These are phyloP conservation scores for Metarhizium brunneum DNA, from an alignment of 2,329 filamentous ascomycete species.

Conservation along the genomic window DNA sequence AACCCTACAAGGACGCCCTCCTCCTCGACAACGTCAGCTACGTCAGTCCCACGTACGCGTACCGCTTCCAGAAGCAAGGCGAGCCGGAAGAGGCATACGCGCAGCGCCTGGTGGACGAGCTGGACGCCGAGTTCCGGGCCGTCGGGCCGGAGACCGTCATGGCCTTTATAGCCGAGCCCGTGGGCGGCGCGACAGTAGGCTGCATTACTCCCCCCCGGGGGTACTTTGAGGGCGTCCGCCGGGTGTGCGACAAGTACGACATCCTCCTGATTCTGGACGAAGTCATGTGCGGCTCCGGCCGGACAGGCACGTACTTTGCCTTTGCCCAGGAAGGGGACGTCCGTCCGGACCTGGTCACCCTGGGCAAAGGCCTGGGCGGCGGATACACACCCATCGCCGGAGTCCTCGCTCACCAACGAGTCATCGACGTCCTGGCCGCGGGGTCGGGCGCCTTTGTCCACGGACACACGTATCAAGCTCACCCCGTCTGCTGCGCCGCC, in stretches of 20 bases:
- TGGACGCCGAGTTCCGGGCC: slow-evolving; percentile 57
- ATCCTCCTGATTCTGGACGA: slow-evolving; percentile 73
- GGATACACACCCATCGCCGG: slow-evolving; percentile 55
- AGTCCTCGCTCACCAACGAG: slow-evolving; percentile 42
- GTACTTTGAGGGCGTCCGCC: slow-evolving; percentile 60
- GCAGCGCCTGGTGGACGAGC: slow-evolving; percentile 47
- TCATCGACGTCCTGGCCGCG: slow-evolving; percentile 34
- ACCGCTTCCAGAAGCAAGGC: slow-evolving; percentile 40
- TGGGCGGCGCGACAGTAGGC: slow-evolving; percentile 59
- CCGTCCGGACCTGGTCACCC: slow-evolving; percentile 52
- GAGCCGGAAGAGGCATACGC: slow-evolving; percentile 55
- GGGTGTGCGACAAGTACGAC: slow-evolving; percentile 61
- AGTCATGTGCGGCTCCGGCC: slow-evolving; percentile 60
- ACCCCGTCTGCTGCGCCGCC: slow-evolving; percentile 49
- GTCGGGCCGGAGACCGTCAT: slow-evolving; percentile 58
- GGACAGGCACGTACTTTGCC: slow-evolving; percentile 49
- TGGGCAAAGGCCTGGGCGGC: slow-evolving; percentile 58
- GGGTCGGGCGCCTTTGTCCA: slow-evolving; percentile 33
- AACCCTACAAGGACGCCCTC: slow-evolving; percentile 41
- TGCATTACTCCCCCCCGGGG: slow-evolving; percentile 57
- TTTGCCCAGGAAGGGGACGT: slow-evolving; percentile 49
- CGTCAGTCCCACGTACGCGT: slow-evolving; percentile 59
- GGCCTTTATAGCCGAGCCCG: slow-evolving; percentile 64
- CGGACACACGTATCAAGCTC: slow-evolving; percentile 54
- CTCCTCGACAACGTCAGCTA: slow-evolving; percentile 37